Conservation (phyloP, 345 rosid species). For the Mallotus nudiflorus region DNA sequence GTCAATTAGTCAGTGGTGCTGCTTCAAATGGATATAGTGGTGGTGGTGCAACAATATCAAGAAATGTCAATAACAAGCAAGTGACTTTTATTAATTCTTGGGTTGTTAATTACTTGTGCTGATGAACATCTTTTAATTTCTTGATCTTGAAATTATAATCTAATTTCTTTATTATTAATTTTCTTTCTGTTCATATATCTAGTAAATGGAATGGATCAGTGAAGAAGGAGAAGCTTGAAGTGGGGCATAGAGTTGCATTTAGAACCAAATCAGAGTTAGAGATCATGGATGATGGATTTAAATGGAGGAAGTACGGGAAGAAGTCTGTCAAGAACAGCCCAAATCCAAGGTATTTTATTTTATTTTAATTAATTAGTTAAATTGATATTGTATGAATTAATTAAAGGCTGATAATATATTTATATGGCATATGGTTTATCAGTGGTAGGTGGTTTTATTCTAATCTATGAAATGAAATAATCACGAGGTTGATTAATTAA, state of each 20-base stretch:
- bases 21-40: conserved; percentile 15
- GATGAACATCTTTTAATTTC: too few relatives aligned
- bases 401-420: too few relatives aligned
- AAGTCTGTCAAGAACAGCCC: conserved; percentile 84
- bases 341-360: conserved; percentile 63
- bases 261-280: conserved; percentile 76
- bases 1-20: conserved; percentile 26
- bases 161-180: neutral
- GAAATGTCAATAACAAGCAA: conserved; percentile 39
- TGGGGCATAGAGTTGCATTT: conserved; percentile 66
- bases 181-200: neutral
- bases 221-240: conserved; percentile 41
- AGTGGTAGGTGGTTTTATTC: neutral
- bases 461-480: neutral
- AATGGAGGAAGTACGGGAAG: conserved; percentile 95
- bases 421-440: neutral
- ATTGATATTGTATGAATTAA: neutral
- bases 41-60: conserved; percentile 23
- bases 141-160: neutral
- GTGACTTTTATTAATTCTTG: conserved; percentile 13
- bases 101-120: neutral
- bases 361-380: neutral
- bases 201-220: conserved; percentile 32
- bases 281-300: conserved; percentile 88
- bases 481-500: neutral